Evolutionary conservation across 225 moss, liverwort and hornwort species (phyloP), one percentile per base, ranked within the genome.

Genomic region (Bryoerythrophyllum caledonicum): DNA sequence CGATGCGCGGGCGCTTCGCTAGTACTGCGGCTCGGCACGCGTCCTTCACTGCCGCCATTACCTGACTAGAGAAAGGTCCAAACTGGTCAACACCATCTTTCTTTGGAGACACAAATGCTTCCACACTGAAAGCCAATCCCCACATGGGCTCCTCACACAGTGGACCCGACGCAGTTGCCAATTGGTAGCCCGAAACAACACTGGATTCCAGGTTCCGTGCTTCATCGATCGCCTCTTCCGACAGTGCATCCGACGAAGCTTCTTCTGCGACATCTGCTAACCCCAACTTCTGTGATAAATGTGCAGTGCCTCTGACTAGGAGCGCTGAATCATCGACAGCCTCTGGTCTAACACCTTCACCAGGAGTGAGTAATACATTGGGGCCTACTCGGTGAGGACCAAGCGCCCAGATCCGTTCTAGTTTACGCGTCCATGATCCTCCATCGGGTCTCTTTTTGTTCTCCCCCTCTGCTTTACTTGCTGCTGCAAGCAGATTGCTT

Each of bases 131-230:
- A 26, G 86, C 94, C 78, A 99, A 80, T 65, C 97, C 94, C 97
- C 97, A 99, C 89, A 95, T 89, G 41, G 97, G 97, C 83, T 99
- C 97, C 80, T 99, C 97, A 79, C 97, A 99, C 14, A 99, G 83
- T 8, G 97, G 94, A 40, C 94, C 97, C 68, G 90, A 86, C 12
- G 94, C 91, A 63, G 94, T 94, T 65, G 97, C 94, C 85, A 99
- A 75, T 77, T 99, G 94, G 60, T 95, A 99, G 54, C 94, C 97
- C 30, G 97, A 90, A 37, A 94, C 84, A 44, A 99, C 88, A 81
- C 97, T 94, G 60, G 91, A 87, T 84, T 99, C 97, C 67, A 99
- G 71, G 71, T 90, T 91, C 71, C 81, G 88, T 56, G 85, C 91
- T 73, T 94, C 94, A 14, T 81, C 83, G 15, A 64, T 46, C 30